These are phyloP conservation scores for Hortiboletus campestris DNA, from an alignment of 768 basidiomycete species.

Conservation along the genomic window DNA sequence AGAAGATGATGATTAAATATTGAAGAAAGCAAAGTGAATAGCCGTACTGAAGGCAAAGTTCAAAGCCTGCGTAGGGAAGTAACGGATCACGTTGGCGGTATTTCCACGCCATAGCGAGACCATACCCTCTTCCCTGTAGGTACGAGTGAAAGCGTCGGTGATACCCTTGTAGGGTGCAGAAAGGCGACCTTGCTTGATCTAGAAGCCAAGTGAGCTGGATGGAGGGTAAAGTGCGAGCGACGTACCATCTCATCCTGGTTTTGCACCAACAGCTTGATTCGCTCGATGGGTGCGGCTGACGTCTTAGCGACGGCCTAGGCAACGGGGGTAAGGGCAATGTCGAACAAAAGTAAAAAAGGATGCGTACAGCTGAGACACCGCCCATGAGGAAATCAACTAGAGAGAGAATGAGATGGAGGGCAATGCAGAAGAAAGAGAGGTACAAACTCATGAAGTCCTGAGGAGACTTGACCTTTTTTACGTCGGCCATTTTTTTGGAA, in stretches of 20 bases:
- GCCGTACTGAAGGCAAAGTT: constrained; percentile 99
- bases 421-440: neutral
- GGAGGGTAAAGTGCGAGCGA: neutral
- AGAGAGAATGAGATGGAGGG: constrained; percentile 15
- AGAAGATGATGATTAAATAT: constrained; percentile 7
- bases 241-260: constrained; percentile 99
- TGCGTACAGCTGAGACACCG: constrained; percentile 84
- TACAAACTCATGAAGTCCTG: constrained; percentile 81
- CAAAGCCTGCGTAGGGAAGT: constrained; percentile 99
- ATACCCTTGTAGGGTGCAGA: constrained; percentile 96
- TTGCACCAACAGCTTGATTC: constrained; percentile 97
- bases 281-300: constrained; percentile 98
- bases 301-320: constrained; percentile 96
- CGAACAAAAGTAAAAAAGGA: neutral
- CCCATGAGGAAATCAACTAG: constrained; percentile 94
- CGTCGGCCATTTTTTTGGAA: constrained; percentile 72
- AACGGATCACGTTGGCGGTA: constrained; percentile 99
- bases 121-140: constrained; percentile 93
- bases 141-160: constrained; percentile 85
- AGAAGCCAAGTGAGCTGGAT: constrained; percentile 8
- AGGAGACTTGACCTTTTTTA: constrained; percentile 82
- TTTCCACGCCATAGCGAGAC: constrained; percentile 98
- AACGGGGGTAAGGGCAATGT: constrained; percentile 18
- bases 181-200: constrained; percentile 99
- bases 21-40: neutral